A percentile compares a stretch with the other conserved stretches of the same genome.
These are phyloP conservation scores for Eucalyptus shirleyi DNA, from an alignment of 345 rosid species.

Conservation along the genomic window DNA sequence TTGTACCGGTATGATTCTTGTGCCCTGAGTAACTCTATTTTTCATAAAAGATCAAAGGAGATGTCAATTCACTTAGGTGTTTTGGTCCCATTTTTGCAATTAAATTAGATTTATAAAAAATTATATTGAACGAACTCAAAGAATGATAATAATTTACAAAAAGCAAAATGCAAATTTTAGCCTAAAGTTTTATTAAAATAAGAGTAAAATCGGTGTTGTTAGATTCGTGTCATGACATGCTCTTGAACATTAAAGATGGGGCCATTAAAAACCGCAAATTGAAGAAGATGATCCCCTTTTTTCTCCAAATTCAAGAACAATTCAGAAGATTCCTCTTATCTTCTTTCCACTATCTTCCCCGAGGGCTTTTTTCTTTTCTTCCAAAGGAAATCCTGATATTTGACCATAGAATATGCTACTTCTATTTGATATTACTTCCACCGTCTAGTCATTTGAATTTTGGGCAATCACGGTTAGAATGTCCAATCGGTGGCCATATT, in stretches of 20 bases:
- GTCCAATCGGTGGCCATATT: background rate
- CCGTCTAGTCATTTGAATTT: background rate
- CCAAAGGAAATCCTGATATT: background rate
- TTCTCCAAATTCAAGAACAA: background rate
- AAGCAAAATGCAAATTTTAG: too few relatives aligned
- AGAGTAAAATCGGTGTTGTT: background rate
- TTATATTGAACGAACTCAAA: too few relatives aligned
- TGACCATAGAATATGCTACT: background rate
- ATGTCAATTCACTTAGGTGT: too few relatives aligned
- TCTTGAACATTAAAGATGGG: background rate
- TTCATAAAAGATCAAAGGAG: too few relatives aligned
- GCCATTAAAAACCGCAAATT: background rate
- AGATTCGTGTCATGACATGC: background rate
- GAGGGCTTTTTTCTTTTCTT: background rate
- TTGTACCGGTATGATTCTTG: background rate
- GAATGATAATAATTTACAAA: too few relatives aligned
- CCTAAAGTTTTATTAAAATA: too few relatives aligned
- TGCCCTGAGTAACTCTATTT: too few relatives aligned
- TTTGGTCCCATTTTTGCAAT: too few relatives aligned
- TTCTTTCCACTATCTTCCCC: background rate
- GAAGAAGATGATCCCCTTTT: background rate
- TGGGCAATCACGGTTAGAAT: background rate
- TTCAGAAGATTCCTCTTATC: background rate
- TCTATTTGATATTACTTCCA: background rate
- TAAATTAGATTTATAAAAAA: too few relatives aligned